These are phyloP conservation scores for Davidsoniella virescens DNA, from an alignment of 2,329 filamentous ascomycete species.

Conservation along the genomic window DNA sequence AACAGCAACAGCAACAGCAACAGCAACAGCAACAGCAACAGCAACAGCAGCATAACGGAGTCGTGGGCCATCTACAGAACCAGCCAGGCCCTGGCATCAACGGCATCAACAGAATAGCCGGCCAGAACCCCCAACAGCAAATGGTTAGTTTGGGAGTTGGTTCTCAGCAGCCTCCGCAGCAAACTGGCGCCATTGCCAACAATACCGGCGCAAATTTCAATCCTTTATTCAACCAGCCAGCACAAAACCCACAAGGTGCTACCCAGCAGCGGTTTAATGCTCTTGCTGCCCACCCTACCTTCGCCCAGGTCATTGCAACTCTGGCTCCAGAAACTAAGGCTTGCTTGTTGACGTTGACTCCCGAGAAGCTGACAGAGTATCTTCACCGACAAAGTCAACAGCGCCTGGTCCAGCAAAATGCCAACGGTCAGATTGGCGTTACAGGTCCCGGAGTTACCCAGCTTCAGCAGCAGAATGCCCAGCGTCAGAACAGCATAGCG, in stretches of 20 bases:
- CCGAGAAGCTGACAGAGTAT: conserved; percentile 35
- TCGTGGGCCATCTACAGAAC: conserved; percentile 18
- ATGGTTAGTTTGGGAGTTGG: conserved; percentile 12
- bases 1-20: background rate
- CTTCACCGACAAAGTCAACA: conserved; percentile 11
- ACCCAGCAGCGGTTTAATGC: conserved; percentile 19
- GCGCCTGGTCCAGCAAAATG: conserved; percentile 7
- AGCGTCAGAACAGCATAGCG: conserved; percentile 11
- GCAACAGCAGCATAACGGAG: background rate
- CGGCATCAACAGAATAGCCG: background rate
- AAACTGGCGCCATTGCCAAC: conserved; percentile 23
- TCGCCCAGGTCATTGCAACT: conserved; percentile 27
- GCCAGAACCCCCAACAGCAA: background rate
- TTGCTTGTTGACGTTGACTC: conserved; percentile 27
- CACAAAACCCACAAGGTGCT: conserved; percentile 22
- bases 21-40: conserved; percentile 1
- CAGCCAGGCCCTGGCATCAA: background rate
- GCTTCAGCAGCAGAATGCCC: conserved; percentile 15
- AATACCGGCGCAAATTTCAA: conserved; percentile 31
- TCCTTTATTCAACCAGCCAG: conserved; percentile 37
- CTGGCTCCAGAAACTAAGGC: conserved; percentile 32
- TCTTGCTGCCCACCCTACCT: conserved; percentile 24
- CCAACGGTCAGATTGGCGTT: background rate
- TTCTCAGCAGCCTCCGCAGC: conserved; percentile 17
- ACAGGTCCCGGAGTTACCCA: conserved; percentile 2